Base-by-base conservation (phyloP, 2,329 filamentous ascomycete genomes). In the Colletotrichum karsti region DNA sequence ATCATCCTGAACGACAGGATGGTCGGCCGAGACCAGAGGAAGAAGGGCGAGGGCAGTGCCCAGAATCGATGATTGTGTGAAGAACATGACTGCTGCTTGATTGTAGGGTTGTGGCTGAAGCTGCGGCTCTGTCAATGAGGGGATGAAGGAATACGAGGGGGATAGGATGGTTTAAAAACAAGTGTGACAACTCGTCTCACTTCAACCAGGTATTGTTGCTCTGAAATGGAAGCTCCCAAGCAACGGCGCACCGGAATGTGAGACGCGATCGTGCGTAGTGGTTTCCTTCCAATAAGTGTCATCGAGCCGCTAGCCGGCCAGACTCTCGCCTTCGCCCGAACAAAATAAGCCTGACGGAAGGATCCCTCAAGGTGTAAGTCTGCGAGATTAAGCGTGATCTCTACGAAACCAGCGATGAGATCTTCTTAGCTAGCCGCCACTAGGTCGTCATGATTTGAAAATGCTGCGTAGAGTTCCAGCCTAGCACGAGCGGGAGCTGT, bases 1-100 rank as follows among this genome's bases (percentile, higher is more conserved):
- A 26, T 75, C 72, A 57, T 81, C 78, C 10, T 77, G 71, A 5
- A 74, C 76, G 7, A 46, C 33, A 73, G 72, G 35, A 69, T 69
- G 67, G 18, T 66, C 62, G 9, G 66, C 60, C 12, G 44, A 13
- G 15, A 24, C 54, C 39, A 69, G 35, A 7, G 65, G 54, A 24
- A 58, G 37, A 12, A 68, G 30, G 5, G 46, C 30, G 20, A 68
- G 37, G 41, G 44, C 53, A 53, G 73, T 22, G n/a, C 57, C 39
- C 67, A 69, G 10, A n/a, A 74, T 70, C 67, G 71, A 72, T 69
- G 73, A 73, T 71, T 72, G 57, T 50, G 20, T 28, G 51, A 35
- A 35, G 15, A 18, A 33, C 64, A 67, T 67, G 26, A 13, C 33
- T 35, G 15, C 46, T 51, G 24, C 24, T 51, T 51, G 46, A 50